Base-by-base conservation (phyloP, 768 basidiomycete genomes). In the Mycena haematopus region DNA sequence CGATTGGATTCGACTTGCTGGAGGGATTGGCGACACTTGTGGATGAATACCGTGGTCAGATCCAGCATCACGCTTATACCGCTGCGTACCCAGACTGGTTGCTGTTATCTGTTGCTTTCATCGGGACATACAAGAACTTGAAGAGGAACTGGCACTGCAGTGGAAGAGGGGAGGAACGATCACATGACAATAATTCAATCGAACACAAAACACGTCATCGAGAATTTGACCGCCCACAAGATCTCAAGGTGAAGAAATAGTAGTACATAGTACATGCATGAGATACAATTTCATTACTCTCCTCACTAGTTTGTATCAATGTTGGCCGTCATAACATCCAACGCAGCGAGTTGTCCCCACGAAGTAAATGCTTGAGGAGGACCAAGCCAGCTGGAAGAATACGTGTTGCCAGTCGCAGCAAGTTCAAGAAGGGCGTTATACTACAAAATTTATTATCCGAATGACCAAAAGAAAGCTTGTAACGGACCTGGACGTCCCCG, bases 381-480 rank as follows among this genome's bases (percentile, higher is more conserved):
- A 2, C 82, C 82, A 47, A 74, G 74, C 82, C 83, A 83, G 31
- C 68, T 70, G n/a, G 81, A 73, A 14, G 81, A 81, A 66, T 84
- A 83, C 13, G 76, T 73, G 29, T 58, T 76, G 13, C 79, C 78
- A 35, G 72, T 81, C 17, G 76, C 78, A 7, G 82, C 82, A 19
- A 83, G 73, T 33, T 82, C 82, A 25, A 84, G 73, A 24, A 84
- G 74, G 21, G 82, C 82, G 62, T 83, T 84, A 62, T 81, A 81
- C 82, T 84, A 58, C 14, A 52, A 22, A 15, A 14, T 7, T 44
- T 24, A 22, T 4, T n/a, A 38, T 17, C 15, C 11, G 21, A 29
- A 35, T 19, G 36, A 38, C 4, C 19, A 44, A 13, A 45, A 25
- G 19, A 31, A 9, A 31, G 36, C 14, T 19, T 17, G 8, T 21